phyloP scores from a whole-genome alignment of 768 basidiomycete species.

The Trametes coccinea region DNA sequence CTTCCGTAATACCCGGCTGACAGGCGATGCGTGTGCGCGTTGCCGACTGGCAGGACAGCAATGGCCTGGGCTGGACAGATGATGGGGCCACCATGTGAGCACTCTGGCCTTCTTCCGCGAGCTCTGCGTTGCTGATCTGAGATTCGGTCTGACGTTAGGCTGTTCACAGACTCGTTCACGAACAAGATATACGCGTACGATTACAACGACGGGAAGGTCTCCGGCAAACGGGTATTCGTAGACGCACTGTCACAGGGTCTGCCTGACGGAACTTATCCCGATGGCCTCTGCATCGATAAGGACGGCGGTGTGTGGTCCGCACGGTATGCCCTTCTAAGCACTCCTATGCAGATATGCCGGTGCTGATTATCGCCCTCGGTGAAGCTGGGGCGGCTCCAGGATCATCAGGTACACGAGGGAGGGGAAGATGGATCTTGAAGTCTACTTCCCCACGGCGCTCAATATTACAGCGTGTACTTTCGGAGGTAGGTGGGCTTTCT shows the following conservation, averaged over 20 bases:
- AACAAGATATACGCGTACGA: conserved; percentile 71
- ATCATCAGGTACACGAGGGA: conserved; percentile 54
- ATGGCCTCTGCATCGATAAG: conserved; percentile 66
- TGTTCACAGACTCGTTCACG: conserved; percentile 68
- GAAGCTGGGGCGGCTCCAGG: conserved; percentile 65
- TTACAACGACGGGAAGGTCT: conserved; percentile 54
- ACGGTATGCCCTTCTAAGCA: conserved; percentile 37
- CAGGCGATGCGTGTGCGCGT: background rate
- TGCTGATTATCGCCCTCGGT: conserved; percentile 9
- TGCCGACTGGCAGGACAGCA: conserved; percentile 46
- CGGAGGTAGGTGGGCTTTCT: conserved; percentile 46
- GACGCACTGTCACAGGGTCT: conserved; percentile 57
- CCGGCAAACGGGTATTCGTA: conserved; percentile 57
- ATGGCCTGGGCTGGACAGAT: conserved; percentile 65
- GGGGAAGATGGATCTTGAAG: conserved; percentile 57
- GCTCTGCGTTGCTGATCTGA: conserved; percentile 8
- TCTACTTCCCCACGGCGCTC: conserved; percentile 60
- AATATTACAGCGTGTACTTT: conserved; percentile 71
- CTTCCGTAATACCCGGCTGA: conserved; percentile 11
- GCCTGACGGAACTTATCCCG: conserved; percentile 52
- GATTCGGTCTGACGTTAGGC: conserved; percentile 41
- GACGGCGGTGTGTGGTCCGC: conserved; percentile 71
- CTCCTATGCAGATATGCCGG: conserved; percentile 15
- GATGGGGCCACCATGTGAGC: conserved; percentile 60
- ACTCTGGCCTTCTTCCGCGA: conserved; percentile 11